Percentiles rank a stretch among this genome's conserved stretches.
These are phyloP conservation scores for Hypoxylon rubiginosum DNA, from an alignment of 2,329 filamentous ascomycete species.

Conservation along the genomic window DNA sequence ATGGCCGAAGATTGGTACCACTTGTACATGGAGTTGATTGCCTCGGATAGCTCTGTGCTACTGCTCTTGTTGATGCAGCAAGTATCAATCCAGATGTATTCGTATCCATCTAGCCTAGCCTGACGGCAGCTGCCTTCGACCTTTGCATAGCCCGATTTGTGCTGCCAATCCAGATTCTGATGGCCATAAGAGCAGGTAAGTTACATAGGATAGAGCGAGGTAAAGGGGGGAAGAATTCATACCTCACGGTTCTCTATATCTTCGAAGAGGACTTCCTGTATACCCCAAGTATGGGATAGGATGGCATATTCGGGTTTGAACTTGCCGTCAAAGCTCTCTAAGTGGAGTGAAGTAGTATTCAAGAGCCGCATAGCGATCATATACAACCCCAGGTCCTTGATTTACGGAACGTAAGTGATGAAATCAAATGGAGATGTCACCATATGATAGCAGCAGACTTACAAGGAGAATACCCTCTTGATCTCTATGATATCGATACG, in stretches of 20 bases:
- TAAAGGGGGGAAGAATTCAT: not conserved
- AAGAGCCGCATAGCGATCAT: conserved; percentile 3
- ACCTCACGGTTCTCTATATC: conserved; percentile 8
- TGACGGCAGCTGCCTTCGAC: not conserved
- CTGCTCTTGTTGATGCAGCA: conserved; percentile 18
- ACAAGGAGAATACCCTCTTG: too few relatives aligned
- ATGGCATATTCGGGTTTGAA: not conserved
- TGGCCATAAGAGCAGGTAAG: not conserved
- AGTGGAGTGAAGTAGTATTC: not conserved
- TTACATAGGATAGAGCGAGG: not conserved
- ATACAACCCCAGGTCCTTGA: not conserved
- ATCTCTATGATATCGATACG: too few relatives aligned
- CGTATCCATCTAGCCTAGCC: not conserved
- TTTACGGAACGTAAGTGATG: not conserved
- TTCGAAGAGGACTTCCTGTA: conserved; percentile 9
- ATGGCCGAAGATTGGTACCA: not conserved
- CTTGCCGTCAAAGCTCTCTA: conserved; percentile 3
- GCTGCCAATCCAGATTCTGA: not conserved
- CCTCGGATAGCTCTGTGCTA: conserved; percentile 10
- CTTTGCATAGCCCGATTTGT: conserved; percentile 3
- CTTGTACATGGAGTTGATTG: not conserved
- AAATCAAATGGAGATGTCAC: too few relatives aligned
- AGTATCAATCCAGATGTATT: conserved; percentile 19
- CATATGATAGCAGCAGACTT: too few relatives aligned
- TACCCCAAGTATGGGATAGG: conserved; percentile 20